Evolutionary conservation across 495 filamentous ascomycete genomes (phyloP).

Genomic region (Cetradonia linearis): DNA sequence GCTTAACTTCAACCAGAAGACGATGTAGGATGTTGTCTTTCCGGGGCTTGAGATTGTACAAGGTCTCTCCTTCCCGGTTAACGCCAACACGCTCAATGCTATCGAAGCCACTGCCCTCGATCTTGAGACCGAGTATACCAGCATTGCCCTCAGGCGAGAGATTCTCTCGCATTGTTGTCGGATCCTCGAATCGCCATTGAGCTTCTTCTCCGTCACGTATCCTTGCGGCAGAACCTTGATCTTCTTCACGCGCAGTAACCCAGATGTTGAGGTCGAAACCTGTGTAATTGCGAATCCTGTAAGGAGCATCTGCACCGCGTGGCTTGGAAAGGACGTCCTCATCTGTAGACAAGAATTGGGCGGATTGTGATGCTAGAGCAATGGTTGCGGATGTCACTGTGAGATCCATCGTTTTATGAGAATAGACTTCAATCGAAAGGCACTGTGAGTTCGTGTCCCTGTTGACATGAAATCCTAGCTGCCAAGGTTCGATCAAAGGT

Average conservation of each 20-base stretch:
- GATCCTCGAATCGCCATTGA: conserved; percentile 94
- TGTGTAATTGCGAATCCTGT: conserved; percentile 87
- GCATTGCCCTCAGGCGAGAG: conserved; percentile 70
- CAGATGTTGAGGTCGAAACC: conserved; percentile 82
- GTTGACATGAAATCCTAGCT: conserved; percentile 80
- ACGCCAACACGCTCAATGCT: conserved; percentile 78
- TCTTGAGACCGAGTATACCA: conserved; percentile 66
- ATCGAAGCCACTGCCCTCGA: conserved; percentile 92
- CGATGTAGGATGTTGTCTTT: conserved; percentile 79
- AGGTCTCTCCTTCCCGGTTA: conserved; percentile 81
- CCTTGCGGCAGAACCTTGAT: conserved; percentile 60
- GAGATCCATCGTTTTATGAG: conserved; percentile 79
- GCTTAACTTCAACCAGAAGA: conserved; percentile 80
- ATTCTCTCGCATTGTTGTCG: conserved; percentile 85
- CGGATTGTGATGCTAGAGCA: conserved; percentile 82
- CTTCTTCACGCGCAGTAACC: conserved; percentile 56
- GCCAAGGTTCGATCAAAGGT: conserved; percentile 92
- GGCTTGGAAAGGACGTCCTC: conserved; percentile 94
- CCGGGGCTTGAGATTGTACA: conserved; percentile 76
- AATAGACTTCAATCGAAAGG: conserved; percentile 74
- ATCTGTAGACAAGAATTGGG: conserved; percentile 77
- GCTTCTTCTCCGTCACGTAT: conserved; percentile 80
- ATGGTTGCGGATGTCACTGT: conserved; percentile 92
- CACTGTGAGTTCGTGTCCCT: conserved; percentile 64
- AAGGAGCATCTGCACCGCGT: conserved; percentile 81